Evolutionary conservation across 768 basidiomycete genomes (phyloP), one percentile per base, ranked within the genome.

Genomic region (Tephrocybe sp.): DNA sequence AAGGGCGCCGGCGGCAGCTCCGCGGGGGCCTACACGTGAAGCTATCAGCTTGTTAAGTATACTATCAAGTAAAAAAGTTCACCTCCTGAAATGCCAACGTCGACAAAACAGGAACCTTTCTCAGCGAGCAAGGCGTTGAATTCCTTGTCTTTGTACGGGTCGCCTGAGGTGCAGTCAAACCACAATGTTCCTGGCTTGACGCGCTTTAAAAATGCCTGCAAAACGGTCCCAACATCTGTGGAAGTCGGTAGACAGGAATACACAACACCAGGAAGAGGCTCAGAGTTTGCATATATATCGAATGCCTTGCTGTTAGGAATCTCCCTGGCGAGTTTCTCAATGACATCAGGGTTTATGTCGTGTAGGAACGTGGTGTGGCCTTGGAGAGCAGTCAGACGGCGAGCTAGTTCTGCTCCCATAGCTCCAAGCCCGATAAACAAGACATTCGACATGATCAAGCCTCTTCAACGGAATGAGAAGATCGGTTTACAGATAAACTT

Each of bases 231-330:
- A 11, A 54, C 53, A 19, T 49, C 53, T 23, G 38, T n/a, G 6
- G 53, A 54, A n/a, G 38, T 50, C 8, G 53, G 53, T 26, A 54
- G 53, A 16, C 53, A 54, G 33, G 53, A 40, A 22, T 45, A 49
- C 14, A 54, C 33, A 17, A 54, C 32, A 38, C 32, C 32, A 6
- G 53, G 48, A 41, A 54, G 48, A 32, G 44, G 46, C 9, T 38
- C 19, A 17, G 51, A 47, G 4, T n/a, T n/a, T 33, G 43, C 14
- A 0, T 33, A 39, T 14, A 22, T n/a, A 16, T 49, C 33, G 14
- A 54, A 49, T 17, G 39, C 43, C 33, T 53, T 26, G 31, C 52
- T 48, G 4, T 26, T 32, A 20, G 41, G 39, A 34, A 53, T 53
- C 39, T 39, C 19, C n/a, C 12, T 16, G 9, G 19, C 10, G 7